These are phyloP conservation scores for Dictyostelium firmibasis DNA, from an alignment of 78 protist species.

Conservation along the genomic window DNA sequence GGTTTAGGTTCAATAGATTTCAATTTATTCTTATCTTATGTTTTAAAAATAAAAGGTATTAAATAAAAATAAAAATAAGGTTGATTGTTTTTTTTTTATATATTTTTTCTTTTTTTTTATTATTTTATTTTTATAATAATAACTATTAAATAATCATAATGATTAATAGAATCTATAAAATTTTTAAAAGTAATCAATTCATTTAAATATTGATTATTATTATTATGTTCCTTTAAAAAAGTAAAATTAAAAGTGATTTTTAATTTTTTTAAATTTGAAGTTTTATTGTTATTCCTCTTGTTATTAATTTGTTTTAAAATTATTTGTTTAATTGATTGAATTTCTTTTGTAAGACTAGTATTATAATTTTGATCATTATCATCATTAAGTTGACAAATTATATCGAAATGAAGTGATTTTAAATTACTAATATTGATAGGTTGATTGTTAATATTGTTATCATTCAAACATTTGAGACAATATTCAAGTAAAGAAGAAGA, in stretches of 20 bases:
- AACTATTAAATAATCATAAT: not conserved
- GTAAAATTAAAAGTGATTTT: too few species aligned
- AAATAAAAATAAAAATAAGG: too few species aligned
- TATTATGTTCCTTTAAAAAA: not conserved
- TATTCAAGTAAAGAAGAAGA: not conserved
- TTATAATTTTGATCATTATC: too few species aligned
- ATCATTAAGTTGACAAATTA: too few species aligned
- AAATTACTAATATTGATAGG: not conserved
- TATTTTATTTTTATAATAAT: not conserved
- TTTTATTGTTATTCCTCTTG: too few species aligned
- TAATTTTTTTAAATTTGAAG: not conserved
- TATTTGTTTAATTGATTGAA: not conserved
- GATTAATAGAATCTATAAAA: not conserved
- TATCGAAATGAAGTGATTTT: not conserved
- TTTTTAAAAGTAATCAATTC: not conserved
- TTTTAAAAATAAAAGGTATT: conserved; percentile 3
- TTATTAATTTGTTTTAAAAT: not conserved
- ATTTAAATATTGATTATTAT: not conserved
- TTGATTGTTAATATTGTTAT: too few species aligned
- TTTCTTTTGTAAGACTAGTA: not conserved
- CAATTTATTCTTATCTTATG: not conserved
- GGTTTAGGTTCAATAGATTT: not conserved
- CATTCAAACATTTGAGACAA: too few species aligned
- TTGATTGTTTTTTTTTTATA: not conserved
- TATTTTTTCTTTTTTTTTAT: too few species aligned